A percentile compares a stretch with the other conserved stretches of the same genome.
phyloP scores from a whole-genome alignment of 148 eudicot genomes.

The Rhododendron henanense region DNA sequence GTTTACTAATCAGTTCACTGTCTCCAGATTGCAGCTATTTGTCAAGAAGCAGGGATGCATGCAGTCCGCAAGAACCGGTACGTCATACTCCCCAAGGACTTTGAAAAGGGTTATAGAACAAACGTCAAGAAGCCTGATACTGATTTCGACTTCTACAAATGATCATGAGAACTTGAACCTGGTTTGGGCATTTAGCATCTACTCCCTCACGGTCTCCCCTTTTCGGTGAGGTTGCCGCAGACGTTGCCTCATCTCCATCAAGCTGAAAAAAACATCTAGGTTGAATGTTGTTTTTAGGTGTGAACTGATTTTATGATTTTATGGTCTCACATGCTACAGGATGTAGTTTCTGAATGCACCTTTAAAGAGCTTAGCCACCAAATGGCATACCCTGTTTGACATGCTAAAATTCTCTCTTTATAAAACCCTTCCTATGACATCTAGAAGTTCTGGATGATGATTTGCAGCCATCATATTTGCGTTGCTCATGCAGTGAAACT shows the following conservation, averaged over 20 bases:
- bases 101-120: constrained; percentile 84
- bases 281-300: background rate
- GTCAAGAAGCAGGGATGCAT: constrained; percentile 83
- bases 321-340: background rate
- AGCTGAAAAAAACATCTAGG: background rate
- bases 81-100: constrained; percentile 86
- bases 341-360: background rate
- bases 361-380: background rate
- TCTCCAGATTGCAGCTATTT: constrained; percentile 68
- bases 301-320: background rate
- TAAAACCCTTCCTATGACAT: background rate
- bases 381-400: background rate
- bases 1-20: too few relatives aligned
- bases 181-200: background rate
- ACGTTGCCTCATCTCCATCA: background rate
- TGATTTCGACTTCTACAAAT: constrained; percentile 90
- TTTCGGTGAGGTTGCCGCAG: background rate
- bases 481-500: background rate
- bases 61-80: constrained; percentile 83
- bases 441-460: background rate
- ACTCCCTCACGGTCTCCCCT: background rate
- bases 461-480: background rate
- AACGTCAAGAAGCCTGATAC: constrained; percentile 94
- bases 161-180: constrained; percentile 20
- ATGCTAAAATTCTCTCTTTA: background rate